Percentiles rank a stretch among this genome's conserved stretches.
phyloP scores from a whole-genome alignment of 2,329 filamentous ascomycete genomes.

The Lachnellula hyalina region DNA sequence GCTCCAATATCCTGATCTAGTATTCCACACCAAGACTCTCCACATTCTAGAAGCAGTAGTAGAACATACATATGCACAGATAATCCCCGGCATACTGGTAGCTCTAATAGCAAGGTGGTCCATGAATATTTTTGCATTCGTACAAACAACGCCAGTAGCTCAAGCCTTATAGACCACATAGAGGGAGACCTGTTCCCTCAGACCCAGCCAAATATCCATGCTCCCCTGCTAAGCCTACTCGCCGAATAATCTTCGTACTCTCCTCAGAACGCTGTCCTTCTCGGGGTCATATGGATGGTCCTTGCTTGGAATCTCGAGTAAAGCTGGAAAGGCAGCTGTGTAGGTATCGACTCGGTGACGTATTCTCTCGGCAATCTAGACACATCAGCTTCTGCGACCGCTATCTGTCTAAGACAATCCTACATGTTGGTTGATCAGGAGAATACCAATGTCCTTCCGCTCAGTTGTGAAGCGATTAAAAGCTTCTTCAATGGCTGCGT shows the following conservation, averaged over 20 bases:
- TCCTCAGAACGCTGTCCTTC: constrained; percentile 93
- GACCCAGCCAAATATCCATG: too few species aligned
- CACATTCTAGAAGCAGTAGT: too few species aligned
- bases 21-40: too few species aligned
- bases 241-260: constrained; percentile 69
- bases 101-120: not conserved
- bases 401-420: constrained; percentile 21
- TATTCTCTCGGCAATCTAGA: constrained; percentile 87
- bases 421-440: constrained; percentile 98
- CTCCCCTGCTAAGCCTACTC: constrained; percentile 45
- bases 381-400: not conserved
- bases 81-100: not conserved
- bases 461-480: constrained; percentile 86
- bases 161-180: not conserved
- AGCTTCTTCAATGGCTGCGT: constrained; percentile 75
- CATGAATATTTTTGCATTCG: not conserved
- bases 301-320: constrained; percentile 97
- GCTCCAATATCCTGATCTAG: too few species aligned
- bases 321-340: constrained; percentile 89
- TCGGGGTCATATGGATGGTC: constrained; percentile 98
- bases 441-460: constrained; percentile 92
- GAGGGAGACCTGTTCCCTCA: too few species aligned
- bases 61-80: too few species aligned
- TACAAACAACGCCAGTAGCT: constrained; percentile 3
- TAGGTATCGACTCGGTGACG: constrained; percentile 85